Base-by-base conservation (phyloP, 2,329 filamentous ascomycete genomes). In the Chrysoporthe cubensis region DNA sequence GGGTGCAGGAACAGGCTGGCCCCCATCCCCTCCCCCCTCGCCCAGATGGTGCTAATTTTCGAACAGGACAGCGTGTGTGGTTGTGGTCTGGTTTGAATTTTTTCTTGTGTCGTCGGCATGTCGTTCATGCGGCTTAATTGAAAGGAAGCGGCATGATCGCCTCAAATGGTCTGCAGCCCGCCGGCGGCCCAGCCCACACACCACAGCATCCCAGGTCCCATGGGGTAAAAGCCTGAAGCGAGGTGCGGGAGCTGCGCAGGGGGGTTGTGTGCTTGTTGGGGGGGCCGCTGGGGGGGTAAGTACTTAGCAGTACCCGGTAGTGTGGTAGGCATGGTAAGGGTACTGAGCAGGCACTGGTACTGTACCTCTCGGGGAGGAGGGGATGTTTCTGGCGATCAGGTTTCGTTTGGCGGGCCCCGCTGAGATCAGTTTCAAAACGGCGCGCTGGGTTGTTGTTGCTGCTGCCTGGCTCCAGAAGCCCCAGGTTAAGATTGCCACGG, bases 71-170 rank as follows among this genome's bases (percentile, higher is more conserved):
- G 8, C 3, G 18, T 13, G 11, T 56, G 21, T 57, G 32, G 34
- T 34, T n/a, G 13, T 2, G 26, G 26, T 26, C 26, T 26, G 26
- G 26, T 26, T 26, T 26, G 26, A 0, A 2, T 26, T 26, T 26
- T 54, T 16, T 57, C 3, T 32, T 57, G 34, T 57, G 54, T 57
- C 54, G 54, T 57, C 32, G 54, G 54, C 16, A 40, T 7, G 54
- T 57, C 54, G 54, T 57, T 11, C 54, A 57, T 57, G 54, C 54
- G 54, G 54, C 54, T 57, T 57, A 57, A 18, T 40, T 57, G 54
- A 57, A 26, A n/a, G 32, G 54, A 37, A 40, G 34, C 54, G 54
- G 54, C 32, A 40, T 40, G 34, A 14, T 57, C 54, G 54, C 54
- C 34, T 18, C 54, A 57, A 40, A 57, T 37, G 32, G 34, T 57